phyloP scores from a whole-genome alignment of 208 protist genomes.

The Wallacemonas sp. region DNA sequence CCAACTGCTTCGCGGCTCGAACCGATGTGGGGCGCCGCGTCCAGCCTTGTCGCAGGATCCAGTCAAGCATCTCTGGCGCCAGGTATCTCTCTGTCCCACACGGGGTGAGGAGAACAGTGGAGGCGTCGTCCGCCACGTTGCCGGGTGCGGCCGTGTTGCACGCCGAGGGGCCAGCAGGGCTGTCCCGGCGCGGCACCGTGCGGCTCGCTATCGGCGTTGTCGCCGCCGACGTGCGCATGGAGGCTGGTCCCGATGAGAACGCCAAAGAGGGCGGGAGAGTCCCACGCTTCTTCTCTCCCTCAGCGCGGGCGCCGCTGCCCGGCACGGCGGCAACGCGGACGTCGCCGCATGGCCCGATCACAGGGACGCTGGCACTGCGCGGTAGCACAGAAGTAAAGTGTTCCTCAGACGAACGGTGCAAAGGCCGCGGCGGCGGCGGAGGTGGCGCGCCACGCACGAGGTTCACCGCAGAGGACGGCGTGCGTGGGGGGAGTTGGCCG shows the following conservation, averaged over 20 bases:
- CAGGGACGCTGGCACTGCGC: background rate
- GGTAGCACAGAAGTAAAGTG: no score
- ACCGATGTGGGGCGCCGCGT: slow-evolving; percentile 37
- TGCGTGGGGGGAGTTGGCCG: background rate
- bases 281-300: no score
- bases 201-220: background rate
- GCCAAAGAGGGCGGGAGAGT: no score
- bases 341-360: background rate
- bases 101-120: slow-evolving; percentile 51
- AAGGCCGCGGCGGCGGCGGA: no score
- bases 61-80: slow-evolving; percentile 71
- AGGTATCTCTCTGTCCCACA: slow-evolving; percentile 84
- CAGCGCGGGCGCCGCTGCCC: no score
- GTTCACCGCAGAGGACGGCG: background rate
- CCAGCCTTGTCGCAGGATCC: slow-evolving; percentile 56
- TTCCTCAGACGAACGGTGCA: no score
- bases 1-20: slow-evolving; percentile 48
- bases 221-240: background rate
- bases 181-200: background rate
- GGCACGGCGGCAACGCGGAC: background rate
- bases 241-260: background rate
- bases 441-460: no score
- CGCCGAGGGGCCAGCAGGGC: background rate
- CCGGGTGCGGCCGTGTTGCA: background rate
- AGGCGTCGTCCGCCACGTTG: slow-evolving; percentile 17